Evolutionary conservation across 768 basidiomycete species (phyloP).

Genomic region (Cystobasidiopsis lactophilus): DNA sequence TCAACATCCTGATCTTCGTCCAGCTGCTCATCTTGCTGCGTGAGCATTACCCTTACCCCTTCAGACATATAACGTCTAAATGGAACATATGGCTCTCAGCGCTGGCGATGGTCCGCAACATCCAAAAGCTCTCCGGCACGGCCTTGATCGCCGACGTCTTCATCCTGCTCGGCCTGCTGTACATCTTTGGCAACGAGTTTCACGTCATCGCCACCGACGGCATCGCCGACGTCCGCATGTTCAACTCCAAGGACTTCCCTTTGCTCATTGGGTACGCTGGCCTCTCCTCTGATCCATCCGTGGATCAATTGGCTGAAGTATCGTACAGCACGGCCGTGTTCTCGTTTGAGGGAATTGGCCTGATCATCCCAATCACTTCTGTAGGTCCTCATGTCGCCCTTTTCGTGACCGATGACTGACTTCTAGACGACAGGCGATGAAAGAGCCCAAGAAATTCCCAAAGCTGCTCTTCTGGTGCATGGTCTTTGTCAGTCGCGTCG

Average conservation of each 20-base stretch:
- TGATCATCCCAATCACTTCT: constrained; percentile 94
- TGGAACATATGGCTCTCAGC: constrained; percentile 24
- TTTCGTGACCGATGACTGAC: no score
- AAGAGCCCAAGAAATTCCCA: constrained; percentile 83
- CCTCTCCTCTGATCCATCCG: not conserved
- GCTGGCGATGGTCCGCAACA: constrained; percentile 64
- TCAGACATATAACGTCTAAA: no score
- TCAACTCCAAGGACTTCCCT: constrained; percentile 75
- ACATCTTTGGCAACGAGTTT: constrained; percentile 66
- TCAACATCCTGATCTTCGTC: constrained; percentile 53
- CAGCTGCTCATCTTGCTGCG: constrained; percentile 69
- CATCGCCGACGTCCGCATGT: constrained; percentile 54
- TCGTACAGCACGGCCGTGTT: constrained; percentile 69
- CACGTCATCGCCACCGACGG: constrained; percentile 44
- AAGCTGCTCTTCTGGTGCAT: constrained; percentile 70
- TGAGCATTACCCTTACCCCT: not conserved
- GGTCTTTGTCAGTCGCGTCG: constrained; percentile 60
- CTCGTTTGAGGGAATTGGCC: constrained; percentile 90
- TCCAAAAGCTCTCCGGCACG: constrained; percentile 81
- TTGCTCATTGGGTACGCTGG: constrained; percentile 61
- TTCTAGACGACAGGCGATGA: constrained; percentile 98
- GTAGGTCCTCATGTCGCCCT: no score
- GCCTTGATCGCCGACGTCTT: constrained; percentile 86
- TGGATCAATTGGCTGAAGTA: no score
- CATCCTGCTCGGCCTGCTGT: constrained; percentile 67